These are phyloP conservation scores for Cochlearia excelsa DNA, from an alignment of 345 rosid genomes.

Conservation along the genomic window DNA sequence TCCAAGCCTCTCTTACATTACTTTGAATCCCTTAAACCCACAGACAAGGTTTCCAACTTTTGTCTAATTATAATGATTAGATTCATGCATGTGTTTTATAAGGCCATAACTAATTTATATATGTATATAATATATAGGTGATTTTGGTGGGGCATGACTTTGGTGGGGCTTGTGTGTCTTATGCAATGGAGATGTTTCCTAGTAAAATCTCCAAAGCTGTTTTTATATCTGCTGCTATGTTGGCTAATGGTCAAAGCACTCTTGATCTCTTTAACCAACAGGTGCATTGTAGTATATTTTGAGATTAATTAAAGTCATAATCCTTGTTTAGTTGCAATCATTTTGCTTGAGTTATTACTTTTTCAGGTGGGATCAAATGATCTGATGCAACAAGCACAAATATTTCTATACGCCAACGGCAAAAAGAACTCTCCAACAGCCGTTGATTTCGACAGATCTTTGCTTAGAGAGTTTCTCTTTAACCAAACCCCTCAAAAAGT, in stretches of 20 bases:
- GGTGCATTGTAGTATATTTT: slow-evolving; percentile 37
- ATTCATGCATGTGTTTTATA: too few species aligned
- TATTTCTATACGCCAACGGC: slow-evolving; percentile 84
- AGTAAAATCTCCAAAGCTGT: slow-evolving; percentile 70
- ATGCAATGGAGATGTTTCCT: slow-evolving; percentile 87
- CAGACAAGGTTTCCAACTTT: slow-evolving; percentile 59
- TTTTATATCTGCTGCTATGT: slow-evolving; percentile 86
- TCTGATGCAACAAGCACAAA: slow-evolving; percentile 68
- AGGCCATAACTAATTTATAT: too few species aligned
- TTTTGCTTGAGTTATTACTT: background rate
- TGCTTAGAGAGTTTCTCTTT: slow-evolving; percentile 68
- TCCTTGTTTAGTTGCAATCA: background rate
- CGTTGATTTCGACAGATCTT: slow-evolving; percentile 77
- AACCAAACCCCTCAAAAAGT: slow-evolving; percentile 92
- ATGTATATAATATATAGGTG: slow-evolving; percentile 46
- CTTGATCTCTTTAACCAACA: slow-evolving; percentile 73
- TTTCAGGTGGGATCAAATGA: slow-evolving; percentile 67
- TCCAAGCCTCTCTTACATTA: slow-evolving; percentile 76
- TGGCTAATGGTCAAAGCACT: slow-evolving; percentile 66
- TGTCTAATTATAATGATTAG: background rate
- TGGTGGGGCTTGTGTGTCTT: slow-evolving; percentile 88
- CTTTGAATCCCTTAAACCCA: slow-evolving; percentile 65
- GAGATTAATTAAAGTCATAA: too few species aligned
- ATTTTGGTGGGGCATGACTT: slow-evolving; percentile 94
- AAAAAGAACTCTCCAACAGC: slow-evolving; percentile 81